phyloP scores from a whole-genome alignment of 2,329 filamentous ascomycete genomes.

The Penicillium sp. region DNA sequence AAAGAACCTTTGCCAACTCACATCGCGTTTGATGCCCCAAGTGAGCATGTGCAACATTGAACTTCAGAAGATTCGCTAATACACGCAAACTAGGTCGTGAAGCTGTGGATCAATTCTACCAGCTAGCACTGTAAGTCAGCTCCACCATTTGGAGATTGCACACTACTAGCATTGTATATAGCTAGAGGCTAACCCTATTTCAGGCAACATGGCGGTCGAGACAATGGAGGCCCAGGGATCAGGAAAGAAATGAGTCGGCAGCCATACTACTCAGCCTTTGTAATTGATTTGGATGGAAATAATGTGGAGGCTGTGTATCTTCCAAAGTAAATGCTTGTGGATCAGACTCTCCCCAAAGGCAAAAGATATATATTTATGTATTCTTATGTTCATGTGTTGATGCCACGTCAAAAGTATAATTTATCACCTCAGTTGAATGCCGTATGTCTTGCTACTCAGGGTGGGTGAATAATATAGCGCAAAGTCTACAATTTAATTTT shows the following conservation, averaged over 20 bases:
- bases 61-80: not conserved
- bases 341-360: not conserved
- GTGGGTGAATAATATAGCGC: not conserved
- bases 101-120: conserved; percentile 8
- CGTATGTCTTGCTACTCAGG: too few species aligned
- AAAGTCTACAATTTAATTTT: not conserved
- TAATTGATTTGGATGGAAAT: conserved; percentile 3
- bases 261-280: conserved; percentile 5
- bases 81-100: not conserved
- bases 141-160: too few species aligned
- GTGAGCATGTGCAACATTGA: not conserved
- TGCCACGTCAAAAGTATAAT: not conserved
- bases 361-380: too few species aligned
- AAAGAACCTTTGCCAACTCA: conserved; percentile 1
- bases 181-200: not conserved
- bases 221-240: conserved; percentile 5
- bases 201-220: not conserved
- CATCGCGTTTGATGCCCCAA: conserved; percentile 4
- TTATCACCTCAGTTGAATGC: too few species aligned
- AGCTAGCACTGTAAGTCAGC: conserved; percentile 2
- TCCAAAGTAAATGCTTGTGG: not conserved
- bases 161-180: not conserved
- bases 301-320: conserved; percentile 6
- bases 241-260: conserved; percentile 8
- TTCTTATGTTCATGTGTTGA: not conserved